Evolutionary conservation across 305 asterid species (phyloP).

Genomic region (Fraxinus sp.): DNA sequence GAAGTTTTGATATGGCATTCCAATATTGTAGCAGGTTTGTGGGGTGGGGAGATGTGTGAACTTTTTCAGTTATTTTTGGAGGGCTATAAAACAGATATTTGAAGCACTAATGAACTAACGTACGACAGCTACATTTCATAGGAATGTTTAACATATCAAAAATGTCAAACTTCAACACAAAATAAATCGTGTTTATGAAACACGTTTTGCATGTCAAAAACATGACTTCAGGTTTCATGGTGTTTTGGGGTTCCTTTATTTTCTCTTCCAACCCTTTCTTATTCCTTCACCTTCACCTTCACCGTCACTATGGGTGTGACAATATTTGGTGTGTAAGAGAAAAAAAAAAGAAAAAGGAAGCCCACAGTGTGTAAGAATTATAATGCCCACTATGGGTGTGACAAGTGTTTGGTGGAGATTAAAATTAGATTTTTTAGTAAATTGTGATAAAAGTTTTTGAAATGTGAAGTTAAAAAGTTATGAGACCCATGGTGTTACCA

Average conservation of each 20-base stretch:
- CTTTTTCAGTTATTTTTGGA: slow-evolving; percentile 20
- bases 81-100: background rate
- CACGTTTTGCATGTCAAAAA: background rate
- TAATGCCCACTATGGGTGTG: no score
- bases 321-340: no score
- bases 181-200: background rate
- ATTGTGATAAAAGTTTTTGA: no score
- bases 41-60: slow-evolving; percentile 20
- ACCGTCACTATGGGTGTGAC: background rate
- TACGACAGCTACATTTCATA: background rate
- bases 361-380: no score
- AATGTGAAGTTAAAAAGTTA: no score
- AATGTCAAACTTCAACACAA: background rate
- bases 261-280: background rate
- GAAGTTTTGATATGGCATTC: background rate
- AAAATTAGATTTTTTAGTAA: no score
- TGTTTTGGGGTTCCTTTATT: no score
- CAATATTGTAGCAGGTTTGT: slow-evolving; percentile 18
- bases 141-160: background rate
- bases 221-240: background rate
- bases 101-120: background rate
- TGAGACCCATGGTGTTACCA: no score
- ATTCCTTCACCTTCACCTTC: background rate
- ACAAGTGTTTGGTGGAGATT: no score
- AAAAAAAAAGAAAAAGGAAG: no score